A percentile compares a stretch with the other conserved stretches of the same genome.
These are phyloP conservation scores for Colletotrichum graminicola DNA, from an alignment of 2,329 filamentous ascomycete species.

Conservation along the genomic window DNA sequence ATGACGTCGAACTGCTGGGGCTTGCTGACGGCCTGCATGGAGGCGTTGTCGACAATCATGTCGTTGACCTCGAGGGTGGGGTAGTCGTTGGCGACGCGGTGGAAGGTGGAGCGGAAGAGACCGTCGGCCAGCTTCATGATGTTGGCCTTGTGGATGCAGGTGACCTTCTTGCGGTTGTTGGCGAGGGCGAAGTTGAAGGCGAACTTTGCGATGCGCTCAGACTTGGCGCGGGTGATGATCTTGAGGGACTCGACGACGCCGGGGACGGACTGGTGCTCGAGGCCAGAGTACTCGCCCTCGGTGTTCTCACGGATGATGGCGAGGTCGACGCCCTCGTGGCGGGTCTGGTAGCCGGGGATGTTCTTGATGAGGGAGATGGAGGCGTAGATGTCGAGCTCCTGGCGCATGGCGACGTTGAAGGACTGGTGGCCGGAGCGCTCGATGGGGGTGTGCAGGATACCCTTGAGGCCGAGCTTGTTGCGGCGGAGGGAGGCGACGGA, in stretches of 20 bases:
- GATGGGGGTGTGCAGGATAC: constrained; percentile 97
- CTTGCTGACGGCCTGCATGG: constrained; percentile 96
- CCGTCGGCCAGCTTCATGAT: constrained; percentile 99
- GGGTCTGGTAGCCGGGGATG: constrained; percentile 97
- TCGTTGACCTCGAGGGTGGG: constrained; percentile 96
- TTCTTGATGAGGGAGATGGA: constrained; percentile 99
- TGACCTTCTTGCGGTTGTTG: constrained; percentile 99
- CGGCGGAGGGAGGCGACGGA: constrained; percentile 94
- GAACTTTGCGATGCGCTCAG: constrained; percentile 98
- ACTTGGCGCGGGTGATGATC: constrained; percentile 99
- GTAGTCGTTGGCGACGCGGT: constrained; percentile 92
- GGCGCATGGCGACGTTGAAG: constrained; percentile 99
- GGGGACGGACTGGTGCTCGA: constrained; percentile 97
- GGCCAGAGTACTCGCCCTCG: constrained; percentile 98
- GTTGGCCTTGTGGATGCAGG: constrained; percentile 99
- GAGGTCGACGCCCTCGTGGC: constrained; percentile 96
- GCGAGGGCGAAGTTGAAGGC: constrained; percentile 97
- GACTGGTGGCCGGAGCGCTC: constrained; percentile 97
- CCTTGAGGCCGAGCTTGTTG: constrained; percentile 99
- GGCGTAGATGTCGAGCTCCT: constrained; percentile 99
- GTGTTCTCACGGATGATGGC: constrained; percentile 99
- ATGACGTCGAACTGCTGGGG: constrained; percentile 99
- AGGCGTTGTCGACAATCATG: constrained; percentile 99
- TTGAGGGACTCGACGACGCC: constrained; percentile 99
- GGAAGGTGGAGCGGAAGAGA: constrained; percentile 98